phyloP scores from a whole-genome alignment of 2,329 filamentous ascomycete species.

The Cladosporium sp. region DNA sequence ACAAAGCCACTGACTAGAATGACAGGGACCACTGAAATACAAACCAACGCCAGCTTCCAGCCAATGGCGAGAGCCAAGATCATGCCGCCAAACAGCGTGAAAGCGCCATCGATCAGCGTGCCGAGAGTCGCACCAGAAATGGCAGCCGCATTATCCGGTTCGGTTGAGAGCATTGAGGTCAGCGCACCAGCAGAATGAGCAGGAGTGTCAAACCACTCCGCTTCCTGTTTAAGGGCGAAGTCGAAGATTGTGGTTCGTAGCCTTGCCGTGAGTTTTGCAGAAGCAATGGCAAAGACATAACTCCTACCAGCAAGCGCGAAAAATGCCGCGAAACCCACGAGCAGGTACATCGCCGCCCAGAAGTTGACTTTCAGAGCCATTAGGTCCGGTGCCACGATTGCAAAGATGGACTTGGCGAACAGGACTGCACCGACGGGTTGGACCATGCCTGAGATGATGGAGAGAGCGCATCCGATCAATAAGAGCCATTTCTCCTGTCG shows the following conservation, averaged over 20 bases:
- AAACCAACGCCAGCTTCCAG: constrained; percentile 50
- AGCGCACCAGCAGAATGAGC: constrained; percentile 52
- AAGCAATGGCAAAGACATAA: constrained; percentile 49
- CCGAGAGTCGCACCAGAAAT: constrained; percentile 49
- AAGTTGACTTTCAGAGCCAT: constrained; percentile 59
- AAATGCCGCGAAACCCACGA: constrained; percentile 70
- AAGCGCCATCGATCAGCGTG: constrained; percentile 46
- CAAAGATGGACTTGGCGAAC: constrained; percentile 53
- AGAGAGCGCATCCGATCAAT: constrained; percentile 59
- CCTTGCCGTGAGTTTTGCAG: constrained; percentile 39
- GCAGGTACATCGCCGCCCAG: constrained; percentile 62
- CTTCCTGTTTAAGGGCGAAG: constrained; percentile 31
- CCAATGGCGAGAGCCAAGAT: constrained; percentile 50
- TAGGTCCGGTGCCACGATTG: constrained; percentile 62
- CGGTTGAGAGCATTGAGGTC: constrained; percentile 49
- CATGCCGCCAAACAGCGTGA: constrained; percentile 47
- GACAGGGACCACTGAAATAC: constrained; percentile 46
- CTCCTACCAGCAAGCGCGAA: constrained; percentile 50
- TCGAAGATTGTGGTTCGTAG: constrained; percentile 39
- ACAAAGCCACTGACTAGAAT: constrained; percentile 44
- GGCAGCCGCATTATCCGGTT: constrained; percentile 58
- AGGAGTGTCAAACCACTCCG: constrained; percentile 43
- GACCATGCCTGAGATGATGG: constrained; percentile 44
- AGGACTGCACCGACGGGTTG: constrained; percentile 53
- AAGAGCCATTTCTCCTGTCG: constrained; percentile 67